Evolutionary conservation across 2,329 filamentous ascomycete genomes (phyloP), one percentile per base, ranked within the genome.

Genomic region (Monosporascus sp.): DNA sequence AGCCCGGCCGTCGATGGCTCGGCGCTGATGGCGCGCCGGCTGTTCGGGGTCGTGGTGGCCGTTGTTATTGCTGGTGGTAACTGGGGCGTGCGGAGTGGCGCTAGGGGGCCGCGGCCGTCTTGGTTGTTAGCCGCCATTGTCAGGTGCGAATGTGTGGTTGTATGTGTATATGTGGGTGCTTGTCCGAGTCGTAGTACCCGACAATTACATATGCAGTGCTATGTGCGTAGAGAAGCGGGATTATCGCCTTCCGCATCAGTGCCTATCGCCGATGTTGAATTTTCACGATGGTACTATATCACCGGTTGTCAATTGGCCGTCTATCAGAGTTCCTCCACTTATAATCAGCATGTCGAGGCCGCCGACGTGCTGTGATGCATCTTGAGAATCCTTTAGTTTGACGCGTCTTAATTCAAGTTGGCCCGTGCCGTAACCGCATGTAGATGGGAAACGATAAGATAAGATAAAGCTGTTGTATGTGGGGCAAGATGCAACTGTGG

Each of bases 1-100:
- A 74, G 72, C 11, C 74, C 75, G 22, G 68, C 70, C 14, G 76
- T 73, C 5, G 69, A 61, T 1, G 75, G 72, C 3, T 78, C 70
- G 51, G 63, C 66, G 57, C 62, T 67, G 47, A 58, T 53, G 37
- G 65, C 66, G 46, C 65, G 67, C 22, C 63, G 65, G 50, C 20
- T 31, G 43, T 59, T 67, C 6, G 70, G 68, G 2, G 71, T 72
- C 35, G 59, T 49, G 9, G 57, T 52, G 6, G 52, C 27, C 15
- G 52, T 49, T 11, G 51, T 27, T 14, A 6, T 24, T 0, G 22
- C 15, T 17, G 15, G 43, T 25, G 43, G 24, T 22, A 27, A 14
- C 43, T 61, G 58, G 2, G 67, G 67, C 3, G 67, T 68, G 50
- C 49, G 60, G 22, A 65, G 52, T 18, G 60, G 59, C 14, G 55